Evolutionary conservation across 208 protist species (phyloP).

Genomic region (Acanthamoeba healyi): DNA sequence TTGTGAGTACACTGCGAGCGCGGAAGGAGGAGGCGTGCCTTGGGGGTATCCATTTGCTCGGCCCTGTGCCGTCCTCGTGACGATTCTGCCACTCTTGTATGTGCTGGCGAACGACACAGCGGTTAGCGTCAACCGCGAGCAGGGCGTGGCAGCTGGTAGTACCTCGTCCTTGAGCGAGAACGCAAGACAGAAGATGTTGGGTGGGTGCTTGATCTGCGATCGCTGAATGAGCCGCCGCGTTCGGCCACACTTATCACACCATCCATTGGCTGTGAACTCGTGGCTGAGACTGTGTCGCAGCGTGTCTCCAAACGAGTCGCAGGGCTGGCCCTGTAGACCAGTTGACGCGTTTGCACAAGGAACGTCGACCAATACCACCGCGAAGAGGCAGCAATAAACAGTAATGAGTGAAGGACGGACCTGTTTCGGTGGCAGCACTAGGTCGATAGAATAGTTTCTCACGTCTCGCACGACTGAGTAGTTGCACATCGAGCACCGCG

Average conservation of each 20-base stretch:
- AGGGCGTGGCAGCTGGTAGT: background rate
- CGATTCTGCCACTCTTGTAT: slow-evolving; percentile 7
- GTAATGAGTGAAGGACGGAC: background rate
- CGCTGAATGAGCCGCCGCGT: slow-evolving; percentile 70
- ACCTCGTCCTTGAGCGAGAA: slow-evolving; percentile 68
- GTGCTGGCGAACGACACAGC: background rate
- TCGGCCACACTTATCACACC: slow-evolving; percentile 81
- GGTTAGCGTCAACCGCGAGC: background rate
- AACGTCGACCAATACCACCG: background rate
- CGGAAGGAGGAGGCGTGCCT: background rate
- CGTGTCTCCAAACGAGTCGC: slow-evolving; percentile 68
- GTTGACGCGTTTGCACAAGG: too few species aligned
- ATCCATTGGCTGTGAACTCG: slow-evolving; percentile 76
- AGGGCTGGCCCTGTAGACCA: background rate
- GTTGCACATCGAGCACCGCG: slow-evolving; percentile 80
- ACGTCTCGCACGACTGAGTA: slow-evolving; percentile 32
- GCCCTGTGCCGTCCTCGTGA: background rate
- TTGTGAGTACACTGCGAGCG: background rate
- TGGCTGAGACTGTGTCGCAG: slow-evolving; percentile 74
- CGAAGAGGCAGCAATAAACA: background rate
- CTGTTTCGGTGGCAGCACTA: slow-evolving; percentile 18
- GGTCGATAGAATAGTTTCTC: background rate
- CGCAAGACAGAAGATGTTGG: slow-evolving; percentile 80
- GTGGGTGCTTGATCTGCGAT: slow-evolving; percentile 64
- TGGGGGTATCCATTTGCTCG: slow-evolving; percentile 2